Evolutionary conservation across 805 yeast species (phyloP).

Genomic region (Tetrapisispora pingtungensis): DNA sequence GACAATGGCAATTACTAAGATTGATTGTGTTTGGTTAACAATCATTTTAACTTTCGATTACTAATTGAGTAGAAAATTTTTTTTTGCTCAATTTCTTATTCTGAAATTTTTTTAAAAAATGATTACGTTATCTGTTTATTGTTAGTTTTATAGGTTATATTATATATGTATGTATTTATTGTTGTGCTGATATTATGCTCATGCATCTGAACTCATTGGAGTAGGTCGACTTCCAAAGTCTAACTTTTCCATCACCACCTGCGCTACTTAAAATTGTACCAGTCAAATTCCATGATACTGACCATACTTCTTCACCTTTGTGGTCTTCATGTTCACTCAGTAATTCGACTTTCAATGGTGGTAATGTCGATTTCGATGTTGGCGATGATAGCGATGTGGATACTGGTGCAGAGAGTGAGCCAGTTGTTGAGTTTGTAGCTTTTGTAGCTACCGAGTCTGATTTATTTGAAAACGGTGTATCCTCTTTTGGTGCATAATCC

Average conservation of each 20-base stretch:
- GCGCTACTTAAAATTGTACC: slow-evolving; percentile 89
- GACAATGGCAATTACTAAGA: too few species aligned
- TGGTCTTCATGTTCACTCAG: slow-evolving; percentile 67
- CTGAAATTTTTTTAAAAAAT: too few species aligned
- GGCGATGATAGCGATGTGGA: background rate
- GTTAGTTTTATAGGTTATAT: too few species aligned
- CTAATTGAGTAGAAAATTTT: too few species aligned
- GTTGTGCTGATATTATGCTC: slow-evolving; percentile 56
- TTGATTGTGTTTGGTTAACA: too few species aligned
- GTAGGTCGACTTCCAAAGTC: slow-evolving; percentile 86
- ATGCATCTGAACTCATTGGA: slow-evolving; percentile 83
- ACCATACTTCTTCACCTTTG: slow-evolving; percentile 89
- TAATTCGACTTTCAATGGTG: slow-evolving; percentile 38
- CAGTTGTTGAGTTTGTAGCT: background rate
- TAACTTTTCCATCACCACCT: slow-evolving; percentile 88
- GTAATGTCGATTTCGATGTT: background rate
- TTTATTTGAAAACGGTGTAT: background rate
- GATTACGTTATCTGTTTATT: too few species aligned
- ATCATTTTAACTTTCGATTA: too few species aligned
- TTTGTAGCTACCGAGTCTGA: background rate
- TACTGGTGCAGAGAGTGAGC: background rate
- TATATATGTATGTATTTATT: background rate
- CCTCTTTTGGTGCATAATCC: background rate
- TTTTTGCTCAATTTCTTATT: too few species aligned
- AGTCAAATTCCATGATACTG: slow-evolving; percentile 88